phyloP scores from a whole-genome alignment of 2,329 filamentous ascomycete species.

The Xylariaceae sp. region DNA sequence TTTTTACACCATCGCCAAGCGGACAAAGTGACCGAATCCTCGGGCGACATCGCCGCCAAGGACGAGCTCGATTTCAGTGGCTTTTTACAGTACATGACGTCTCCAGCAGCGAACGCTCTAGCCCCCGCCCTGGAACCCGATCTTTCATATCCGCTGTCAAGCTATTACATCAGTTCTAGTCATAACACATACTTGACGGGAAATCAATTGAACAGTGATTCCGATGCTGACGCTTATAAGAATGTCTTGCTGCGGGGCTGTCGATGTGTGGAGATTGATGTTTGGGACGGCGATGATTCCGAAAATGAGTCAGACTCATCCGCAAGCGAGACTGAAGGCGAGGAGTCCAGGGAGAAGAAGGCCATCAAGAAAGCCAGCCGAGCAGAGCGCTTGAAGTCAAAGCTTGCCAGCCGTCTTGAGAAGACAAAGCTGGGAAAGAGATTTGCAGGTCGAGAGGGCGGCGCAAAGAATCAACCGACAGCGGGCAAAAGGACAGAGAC shows the following conservation, averaged over 20 bases:
- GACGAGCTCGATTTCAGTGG: conserved; percentile 42
- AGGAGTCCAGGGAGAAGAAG: conserved; percentile 46
- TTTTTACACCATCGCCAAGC: conserved; percentile 47
- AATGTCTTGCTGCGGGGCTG: conserved; percentile 79
- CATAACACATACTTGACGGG: conserved; percentile 94
- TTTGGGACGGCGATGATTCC: conserved; percentile 84
- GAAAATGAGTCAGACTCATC: conserved; percentile 64
- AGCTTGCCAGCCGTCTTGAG: conserved; percentile 43
- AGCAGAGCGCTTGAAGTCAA: conserved; percentile 63
- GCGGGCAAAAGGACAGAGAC: background rate
- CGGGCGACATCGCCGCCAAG: conserved; percentile 28
- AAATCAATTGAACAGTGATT: conserved; percentile 80
- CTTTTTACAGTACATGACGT: conserved; percentile 56
- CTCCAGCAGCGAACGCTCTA: conserved; percentile 41
- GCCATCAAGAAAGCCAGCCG: conserved; percentile 59
- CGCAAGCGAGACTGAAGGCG: conserved; percentile 41
- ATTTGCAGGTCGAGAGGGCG: conserved; percentile 19
- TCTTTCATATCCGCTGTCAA: conserved; percentile 74
- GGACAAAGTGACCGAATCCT: conserved; percentile 30
- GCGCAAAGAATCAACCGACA: background rate
- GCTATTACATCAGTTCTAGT: conserved; percentile 91
- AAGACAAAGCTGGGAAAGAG: conserved; percentile 46
- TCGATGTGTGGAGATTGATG: conserved; percentile 90
- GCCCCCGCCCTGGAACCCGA: conserved; percentile 41
- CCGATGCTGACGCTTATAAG: conserved; percentile 84